These are phyloP conservation scores for Colletotrichum gloeosporioides DNA, from an alignment of 2,329 filamentous ascomycete genomes.

Conservation along the genomic window DNA sequence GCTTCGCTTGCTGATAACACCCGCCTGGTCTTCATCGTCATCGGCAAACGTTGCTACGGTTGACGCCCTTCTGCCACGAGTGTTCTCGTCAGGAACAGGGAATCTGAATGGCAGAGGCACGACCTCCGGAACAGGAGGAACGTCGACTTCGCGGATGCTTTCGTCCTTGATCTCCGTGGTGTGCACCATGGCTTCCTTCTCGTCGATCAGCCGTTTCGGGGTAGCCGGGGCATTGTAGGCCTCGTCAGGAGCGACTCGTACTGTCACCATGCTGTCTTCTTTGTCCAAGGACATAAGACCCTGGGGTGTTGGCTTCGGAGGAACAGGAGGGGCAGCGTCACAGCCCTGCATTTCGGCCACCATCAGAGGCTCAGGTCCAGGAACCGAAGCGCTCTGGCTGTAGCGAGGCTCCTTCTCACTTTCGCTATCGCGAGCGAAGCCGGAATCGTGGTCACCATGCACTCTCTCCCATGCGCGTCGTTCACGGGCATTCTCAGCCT, in stretches of 20 bases:
- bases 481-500: constrained; percentile 66
- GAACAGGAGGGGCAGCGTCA: constrained; percentile 25
- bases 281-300: constrained; percentile 48
- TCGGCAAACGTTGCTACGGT: constrained; percentile 76
- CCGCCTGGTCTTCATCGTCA: constrained; percentile 50
- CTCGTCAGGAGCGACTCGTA: constrained; percentile 59
- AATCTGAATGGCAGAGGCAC: constrained; percentile 71
- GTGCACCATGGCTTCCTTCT: background rate
- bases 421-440: constrained; percentile 49
- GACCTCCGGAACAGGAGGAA: constrained; percentile 55
- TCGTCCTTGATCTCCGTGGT: background rate
- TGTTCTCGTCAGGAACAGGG: constrained; percentile 48
- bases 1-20: constrained; percentile 31
- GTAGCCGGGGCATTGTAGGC: constrained; percentile 30
- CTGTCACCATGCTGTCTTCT: constrained; percentile 53
- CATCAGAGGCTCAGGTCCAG: constrained; percentile 29
- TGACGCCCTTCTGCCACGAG: constrained; percentile 54
- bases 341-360: constrained; percentile 51
- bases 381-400: constrained; percentile 25
- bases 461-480: constrained; percentile 76
- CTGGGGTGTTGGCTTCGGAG: constrained; percentile 34
- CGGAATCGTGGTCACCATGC: constrained; percentile 69
- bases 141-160: constrained; percentile 17
- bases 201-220: background rate
- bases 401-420: constrained; percentile 46